Evolutionary conservation across 1,284 basidiomycete species (phyloP), one percentile per base, ranked within the genome.

Genomic region (Xerocomus minutiporus): DNA sequence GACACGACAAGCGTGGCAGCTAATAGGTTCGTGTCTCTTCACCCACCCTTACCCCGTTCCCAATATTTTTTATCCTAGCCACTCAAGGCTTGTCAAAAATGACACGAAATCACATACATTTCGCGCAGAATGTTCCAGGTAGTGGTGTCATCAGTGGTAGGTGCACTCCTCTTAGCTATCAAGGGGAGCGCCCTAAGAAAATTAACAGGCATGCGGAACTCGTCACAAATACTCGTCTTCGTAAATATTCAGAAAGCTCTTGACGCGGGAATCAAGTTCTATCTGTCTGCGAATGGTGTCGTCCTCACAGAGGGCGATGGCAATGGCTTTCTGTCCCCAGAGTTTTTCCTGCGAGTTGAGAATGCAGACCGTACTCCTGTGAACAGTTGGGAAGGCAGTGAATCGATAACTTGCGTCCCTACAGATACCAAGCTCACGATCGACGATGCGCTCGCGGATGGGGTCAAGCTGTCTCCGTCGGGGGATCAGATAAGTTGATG

Each of bases 51-150:
- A 36, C 20, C 25, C 15, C 3, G 5, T 39, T 28, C 36, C 13
- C 23, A n/a, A 17, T 43, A 1, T 17, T 13, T 31, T 17, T 12
- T 40, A 42, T 43, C 17, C 36, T 57, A 89, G 84, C 79, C 43
- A 73, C 70, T 28, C 74, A 86, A 60, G 93, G 92, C 0, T 71
- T 96, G 13, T 91, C 85, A n/a, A 84, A 79, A 56, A 95, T 94
- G 93, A 77, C 70, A 13, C 78, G 93, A 26, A 93, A 92, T 59
- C 91, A 96, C 63, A 88, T 96, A 46, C 93, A 96, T 66, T 77
- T 95, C 11, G 92, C 93, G 0, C 84, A 89, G 68, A 83, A 84
- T 46, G 74, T 88, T 7, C 71, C 76, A 13, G 79, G 80, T 1
- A 72, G 78, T 2, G 79, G 80, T 8, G 82, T 91, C 43, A 80